Evolutionary conservation across 1,284 basidiomycete species (phyloP).

Genomic region (Phylloporus sp.): DNA sequence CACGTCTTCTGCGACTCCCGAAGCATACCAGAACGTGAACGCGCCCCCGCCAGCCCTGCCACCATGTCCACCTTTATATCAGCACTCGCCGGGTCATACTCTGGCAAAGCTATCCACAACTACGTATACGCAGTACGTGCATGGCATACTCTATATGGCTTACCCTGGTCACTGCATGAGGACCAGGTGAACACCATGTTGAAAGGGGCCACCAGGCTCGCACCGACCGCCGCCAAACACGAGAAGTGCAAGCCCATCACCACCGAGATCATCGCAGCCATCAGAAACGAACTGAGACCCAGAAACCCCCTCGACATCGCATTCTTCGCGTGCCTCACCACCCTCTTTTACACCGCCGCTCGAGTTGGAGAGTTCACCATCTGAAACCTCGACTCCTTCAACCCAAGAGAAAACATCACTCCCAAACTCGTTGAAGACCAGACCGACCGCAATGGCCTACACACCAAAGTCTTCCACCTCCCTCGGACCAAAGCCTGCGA

Average conservation of each 20-base stretch:
- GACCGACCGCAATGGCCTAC: not conserved
- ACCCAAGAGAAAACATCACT: not conserved
- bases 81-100: not conserved
- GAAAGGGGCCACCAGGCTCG: not conserved
- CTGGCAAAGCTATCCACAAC: not conserved
- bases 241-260: not conserved
- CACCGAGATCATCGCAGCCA: not conserved
- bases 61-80: not conserved
- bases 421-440: not conserved
- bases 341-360: not conserved
- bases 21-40: not conserved
- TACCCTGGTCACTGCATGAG: not conserved
- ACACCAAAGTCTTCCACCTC: not conserved
- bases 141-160: not conserved
- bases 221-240: not conserved
- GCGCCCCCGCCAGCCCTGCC: rapidly evolving
- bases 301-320: not conserved
- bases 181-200: not conserved
- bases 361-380: not conserved
- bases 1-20: not conserved
- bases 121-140: not conserved
- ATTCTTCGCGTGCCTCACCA: not conserved
- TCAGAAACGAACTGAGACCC: not conserved
- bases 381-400: not conserved
- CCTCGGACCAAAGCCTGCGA: not conserved